These are phyloP conservation scores for Gamarada debralockiae DNA, from an alignment of 495 filamentous ascomycete genomes.

Conservation along the genomic window DNA sequence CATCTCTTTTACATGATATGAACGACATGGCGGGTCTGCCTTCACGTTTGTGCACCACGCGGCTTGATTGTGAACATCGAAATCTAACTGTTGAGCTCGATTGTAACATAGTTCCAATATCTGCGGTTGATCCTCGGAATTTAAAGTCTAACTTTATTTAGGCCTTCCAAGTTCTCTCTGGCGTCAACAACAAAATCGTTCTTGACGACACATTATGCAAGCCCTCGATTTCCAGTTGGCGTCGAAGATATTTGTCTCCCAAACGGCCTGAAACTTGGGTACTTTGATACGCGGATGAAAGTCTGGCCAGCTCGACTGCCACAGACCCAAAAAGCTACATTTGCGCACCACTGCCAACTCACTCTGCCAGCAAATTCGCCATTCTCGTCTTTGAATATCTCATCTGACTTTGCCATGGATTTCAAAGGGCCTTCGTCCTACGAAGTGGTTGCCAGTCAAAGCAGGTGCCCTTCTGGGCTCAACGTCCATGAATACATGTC, in stretches of 20 bases:
- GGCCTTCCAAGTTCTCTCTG: too few species aligned
- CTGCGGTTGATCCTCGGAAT: too few species aligned
- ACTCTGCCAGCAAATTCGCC: constrained; percentile 25
- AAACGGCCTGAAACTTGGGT: constrained; percentile 26
- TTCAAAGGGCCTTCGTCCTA: constrained; percentile 47
- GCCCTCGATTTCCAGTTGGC: constrained; percentile 23
- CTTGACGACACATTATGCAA: constrained; percentile 29
- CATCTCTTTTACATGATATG: too few species aligned
- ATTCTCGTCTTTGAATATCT: constrained; percentile 15
- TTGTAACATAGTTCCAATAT: too few species aligned
- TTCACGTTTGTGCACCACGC: too few species aligned
- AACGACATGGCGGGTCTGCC: too few species aligned
- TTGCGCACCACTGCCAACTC: constrained; percentile 27
- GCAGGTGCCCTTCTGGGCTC: constrained; percentile 40
- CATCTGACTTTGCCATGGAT: constrained; percentile 15
- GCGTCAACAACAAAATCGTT: constrained; percentile 37
- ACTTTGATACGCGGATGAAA: constrained; percentile 26
- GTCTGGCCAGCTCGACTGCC: constrained; percentile 17
- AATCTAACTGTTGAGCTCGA: too few species aligned
- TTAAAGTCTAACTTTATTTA: too few species aligned
- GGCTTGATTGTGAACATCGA: too few species aligned
- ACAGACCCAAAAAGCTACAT: constrained; percentile 12
- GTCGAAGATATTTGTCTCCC: constrained; percentile 26
- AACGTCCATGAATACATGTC: constrained; percentile 46
- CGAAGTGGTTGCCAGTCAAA: constrained; percentile 50